Evolutionary conservation across 2,329 filamentous ascomycete genomes (phyloP).

Genomic region (Trichoderma sp.): DNA sequence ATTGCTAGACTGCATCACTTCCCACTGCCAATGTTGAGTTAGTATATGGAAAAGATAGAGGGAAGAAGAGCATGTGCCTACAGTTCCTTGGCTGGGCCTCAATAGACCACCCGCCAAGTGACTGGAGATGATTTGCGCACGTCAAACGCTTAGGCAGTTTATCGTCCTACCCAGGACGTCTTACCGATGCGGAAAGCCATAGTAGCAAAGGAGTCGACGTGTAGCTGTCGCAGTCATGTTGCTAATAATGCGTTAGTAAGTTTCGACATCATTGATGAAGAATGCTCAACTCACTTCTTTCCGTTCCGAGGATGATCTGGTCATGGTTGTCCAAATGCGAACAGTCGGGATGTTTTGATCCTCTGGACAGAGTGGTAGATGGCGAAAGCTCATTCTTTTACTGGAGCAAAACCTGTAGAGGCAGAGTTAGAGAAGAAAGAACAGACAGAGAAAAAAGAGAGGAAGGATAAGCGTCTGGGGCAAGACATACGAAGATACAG

Average conservation of each 20-base stretch:
- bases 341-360: neutral
- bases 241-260: neutral
- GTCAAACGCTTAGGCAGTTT: neutral
- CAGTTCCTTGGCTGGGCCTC: neutral
- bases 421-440: neutral
- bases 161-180: neutral
- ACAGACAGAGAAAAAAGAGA: neutral
- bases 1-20: too few species aligned
- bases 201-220: neutral
- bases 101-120: neutral
- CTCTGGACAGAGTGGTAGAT: neutral
- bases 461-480: neutral
- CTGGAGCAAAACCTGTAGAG: neutral
- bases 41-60: too few species aligned
- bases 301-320: neutral
- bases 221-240: neutral
- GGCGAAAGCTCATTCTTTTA: neutral
- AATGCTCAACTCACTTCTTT: neutral
- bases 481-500: neutral
- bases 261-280: neutral
- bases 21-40: neutral
- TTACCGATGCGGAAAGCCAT: neutral
- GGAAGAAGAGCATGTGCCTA: neutral
- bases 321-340: neutral
- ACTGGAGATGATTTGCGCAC: neutral